Evolutionary conservation across 2,329 filamentous ascomycete genomes (phyloP).

Genomic region (Sporothrix pallida): DNA sequence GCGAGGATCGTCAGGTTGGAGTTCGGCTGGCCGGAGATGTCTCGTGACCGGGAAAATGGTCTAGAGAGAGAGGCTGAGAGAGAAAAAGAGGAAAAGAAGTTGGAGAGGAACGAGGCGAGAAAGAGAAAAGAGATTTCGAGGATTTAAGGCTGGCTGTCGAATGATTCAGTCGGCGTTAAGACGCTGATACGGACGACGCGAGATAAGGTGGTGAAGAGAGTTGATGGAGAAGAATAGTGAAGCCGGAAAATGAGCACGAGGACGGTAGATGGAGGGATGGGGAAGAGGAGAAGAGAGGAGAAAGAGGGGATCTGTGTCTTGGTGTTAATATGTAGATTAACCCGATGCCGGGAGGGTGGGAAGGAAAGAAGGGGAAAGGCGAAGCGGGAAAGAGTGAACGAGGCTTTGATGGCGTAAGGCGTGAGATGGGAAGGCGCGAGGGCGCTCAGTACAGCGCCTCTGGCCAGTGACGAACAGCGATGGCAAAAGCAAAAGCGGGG

Average conservation of each 20-base stretch:
- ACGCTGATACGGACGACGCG: conserved; percentile 6
- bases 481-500: conserved; percentile 22
- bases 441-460: neutral
- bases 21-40: neutral
- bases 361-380: neutral
- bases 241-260: conserved; percentile 26
- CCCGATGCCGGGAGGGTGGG: conserved; percentile 12
- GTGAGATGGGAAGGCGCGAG: neutral
- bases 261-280: neutral
- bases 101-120: neutral
- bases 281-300: conserved; percentile 3
- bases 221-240: conserved; percentile 38
- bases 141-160: neutral
- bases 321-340: neutral
- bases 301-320: conserved; percentile 20
- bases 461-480: neutral
- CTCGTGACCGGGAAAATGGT: neutral
- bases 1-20: neutral
- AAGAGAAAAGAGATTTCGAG: conserved; percentile 12
- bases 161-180: neutral
- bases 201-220: neutral
- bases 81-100: neutral
- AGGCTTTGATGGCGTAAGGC: neutral
- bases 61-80: neutral
- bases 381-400: neutral